phyloP scores from a whole-genome alignment of 2,329 filamentous ascomycete genomes.

The Aureobasidium sp. region DNA sequence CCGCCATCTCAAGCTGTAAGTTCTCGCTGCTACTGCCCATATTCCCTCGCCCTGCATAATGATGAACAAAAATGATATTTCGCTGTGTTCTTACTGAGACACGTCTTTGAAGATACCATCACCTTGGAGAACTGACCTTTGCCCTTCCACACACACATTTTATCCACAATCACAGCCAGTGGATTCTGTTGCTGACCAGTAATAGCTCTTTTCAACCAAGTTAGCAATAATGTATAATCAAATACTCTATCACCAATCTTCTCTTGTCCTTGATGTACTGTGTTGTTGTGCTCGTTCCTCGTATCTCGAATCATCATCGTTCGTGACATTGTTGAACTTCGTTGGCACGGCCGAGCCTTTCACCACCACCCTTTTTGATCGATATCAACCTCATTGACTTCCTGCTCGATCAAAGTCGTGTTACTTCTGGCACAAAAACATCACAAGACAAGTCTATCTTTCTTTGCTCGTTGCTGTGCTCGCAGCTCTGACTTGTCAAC shows the following conservation, averaged over 20 bases:
- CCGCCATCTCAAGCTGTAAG: not conserved
- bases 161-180: not conserved
- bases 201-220: conserved; percentile 9
- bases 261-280: not conserved
- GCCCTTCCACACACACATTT: not conserved
- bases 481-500: too few species aligned
- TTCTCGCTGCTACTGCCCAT: not conserved
- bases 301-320: not conserved
- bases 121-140: conserved; percentile 57
- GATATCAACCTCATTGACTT: not conserved
- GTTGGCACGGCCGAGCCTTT: not conserved
- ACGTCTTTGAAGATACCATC: conserved; percentile 51
- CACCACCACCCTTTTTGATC: not conserved
- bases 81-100: conserved; percentile 58
- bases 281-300: not conserved
- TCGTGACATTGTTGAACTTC: too few species aligned
- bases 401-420: not conserved
- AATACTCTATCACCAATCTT: not conserved
- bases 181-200: conserved; percentile 1
- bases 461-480: too few species aligned
- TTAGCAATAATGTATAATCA: not conserved
- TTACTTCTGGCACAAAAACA: too few species aligned
- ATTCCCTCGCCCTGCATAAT: conserved; percentile 22
- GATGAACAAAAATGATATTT: conserved; percentile 50
- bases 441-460: too few species aligned